Evolutionary conservation across 2,329 filamentous ascomycete species (phyloP).

Genomic region (Beauveria varroae): DNA sequence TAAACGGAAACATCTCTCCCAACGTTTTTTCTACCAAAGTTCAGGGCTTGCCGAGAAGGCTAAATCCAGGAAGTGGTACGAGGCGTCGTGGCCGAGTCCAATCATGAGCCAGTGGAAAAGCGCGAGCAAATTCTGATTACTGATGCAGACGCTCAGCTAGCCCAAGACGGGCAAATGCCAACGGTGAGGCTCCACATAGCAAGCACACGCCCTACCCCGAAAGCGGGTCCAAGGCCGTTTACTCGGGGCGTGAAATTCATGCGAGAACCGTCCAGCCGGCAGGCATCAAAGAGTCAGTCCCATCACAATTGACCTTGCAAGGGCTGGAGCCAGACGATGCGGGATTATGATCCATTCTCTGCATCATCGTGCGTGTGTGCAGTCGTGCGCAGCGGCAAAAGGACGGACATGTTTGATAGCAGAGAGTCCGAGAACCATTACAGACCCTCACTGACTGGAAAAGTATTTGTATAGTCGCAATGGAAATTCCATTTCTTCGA

Average conservation of each 20-base stretch:
- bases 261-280: constrained; percentile 8
- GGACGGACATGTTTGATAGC: too few species aligned
- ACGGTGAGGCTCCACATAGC: constrained; percentile 7
- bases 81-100: constrained; percentile 1
- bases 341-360: not conserved
- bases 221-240: not conserved
- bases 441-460: not conserved
- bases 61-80: not conserved
- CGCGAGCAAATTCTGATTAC: constrained; percentile 10
- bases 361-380: not conserved
- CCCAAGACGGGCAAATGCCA: not conserved
- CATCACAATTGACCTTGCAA: not conserved
- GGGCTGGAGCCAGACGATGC: not conserved
- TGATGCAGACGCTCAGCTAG: constrained; percentile 6
- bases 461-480: not conserved
- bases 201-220: not conserved
- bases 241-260: not conserved
- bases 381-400: not conserved
- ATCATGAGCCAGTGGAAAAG: not conserved
- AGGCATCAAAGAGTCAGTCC: not conserved
- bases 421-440: not conserved
- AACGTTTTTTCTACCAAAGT: constrained; percentile 1
- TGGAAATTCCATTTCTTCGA: too few species aligned
- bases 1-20: not conserved
- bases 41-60: not conserved